phyloP scores from a whole-genome alignment of 169 alveolate species.

The Eimeria maxima region DNA sequence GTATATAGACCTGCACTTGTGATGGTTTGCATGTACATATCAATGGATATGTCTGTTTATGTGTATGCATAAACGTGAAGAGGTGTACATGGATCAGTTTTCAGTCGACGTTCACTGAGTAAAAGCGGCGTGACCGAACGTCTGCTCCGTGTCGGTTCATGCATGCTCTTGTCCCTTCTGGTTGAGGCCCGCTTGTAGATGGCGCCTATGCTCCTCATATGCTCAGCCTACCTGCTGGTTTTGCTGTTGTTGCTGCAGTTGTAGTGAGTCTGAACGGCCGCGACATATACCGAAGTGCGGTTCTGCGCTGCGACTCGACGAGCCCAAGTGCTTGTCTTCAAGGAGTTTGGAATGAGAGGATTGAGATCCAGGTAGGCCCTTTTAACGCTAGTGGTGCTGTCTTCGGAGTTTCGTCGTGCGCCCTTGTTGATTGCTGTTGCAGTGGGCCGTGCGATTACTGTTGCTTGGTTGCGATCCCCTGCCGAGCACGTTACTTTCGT shows the following conservation, averaged over 20 bases:
- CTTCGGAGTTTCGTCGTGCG: background rate
- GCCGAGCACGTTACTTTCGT: background rate
- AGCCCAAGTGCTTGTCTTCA: background rate
- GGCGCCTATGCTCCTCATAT: background rate
- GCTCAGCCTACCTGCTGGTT: background rate
- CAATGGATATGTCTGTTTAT: no score
- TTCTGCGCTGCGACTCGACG: constrained; percentile 42
- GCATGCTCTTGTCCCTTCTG: background rate
- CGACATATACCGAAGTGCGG: constrained; percentile 76
- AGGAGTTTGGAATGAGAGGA: constrained; percentile 60
- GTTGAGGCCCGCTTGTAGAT: background rate
- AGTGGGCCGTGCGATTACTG: background rate
- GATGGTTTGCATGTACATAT: no score
- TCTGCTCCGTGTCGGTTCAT: background rate
- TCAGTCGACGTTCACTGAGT: background rate
- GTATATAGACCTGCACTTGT: background rate
- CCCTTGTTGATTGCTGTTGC: background rate
- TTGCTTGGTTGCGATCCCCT: background rate
- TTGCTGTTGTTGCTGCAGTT: constrained; percentile 59
- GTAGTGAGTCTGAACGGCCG: constrained; percentile 77
- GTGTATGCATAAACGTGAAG: background rate
- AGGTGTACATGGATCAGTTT: background rate
- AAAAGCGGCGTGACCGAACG: background rate
- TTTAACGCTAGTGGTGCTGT: background rate
- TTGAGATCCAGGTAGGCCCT: constrained; percentile 72